phyloP scores from a whole-genome alignment of 2,329 filamentous ascomycete genomes.

The Ceratocystis cubensis region DNA sequence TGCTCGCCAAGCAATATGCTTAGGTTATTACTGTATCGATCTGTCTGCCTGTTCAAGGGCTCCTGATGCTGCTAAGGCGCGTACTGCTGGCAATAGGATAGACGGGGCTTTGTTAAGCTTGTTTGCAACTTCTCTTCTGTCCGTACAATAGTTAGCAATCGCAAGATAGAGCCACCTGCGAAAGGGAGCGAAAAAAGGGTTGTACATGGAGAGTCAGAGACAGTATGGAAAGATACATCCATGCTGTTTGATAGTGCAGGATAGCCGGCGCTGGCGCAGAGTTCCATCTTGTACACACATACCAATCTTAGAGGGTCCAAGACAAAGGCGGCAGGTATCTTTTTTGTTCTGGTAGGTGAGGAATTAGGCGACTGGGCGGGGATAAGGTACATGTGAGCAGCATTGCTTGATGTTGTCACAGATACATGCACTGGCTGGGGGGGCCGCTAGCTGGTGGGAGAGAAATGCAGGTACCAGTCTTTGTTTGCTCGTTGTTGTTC shows the following conservation, averaged over 20 bases:
- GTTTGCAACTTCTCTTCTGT: neutral
- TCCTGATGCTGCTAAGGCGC: neutral
- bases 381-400: neutral
- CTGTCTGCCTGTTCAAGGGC: neutral
- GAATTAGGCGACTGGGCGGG: neutral
- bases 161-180: neutral
- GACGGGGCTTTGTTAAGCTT: too few species aligned
- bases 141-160: neutral
- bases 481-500: neutral
- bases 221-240: neutral
- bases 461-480: neutral
- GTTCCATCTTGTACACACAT: conserved; percentile 4
- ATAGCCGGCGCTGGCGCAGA: neutral
- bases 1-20: neutral
- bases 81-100: neutral
- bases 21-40: neutral
- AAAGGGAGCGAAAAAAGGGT: neutral
- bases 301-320: neutral
- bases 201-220: neutral
- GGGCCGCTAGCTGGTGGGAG: neutral
- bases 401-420: neutral
- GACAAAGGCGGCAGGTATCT: neutral
- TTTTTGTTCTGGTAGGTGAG: neutral
- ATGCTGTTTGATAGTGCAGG: neutral
- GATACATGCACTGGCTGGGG: neutral